phyloP scores from a whole-genome alignment of 2,329 filamentous ascomycete genomes.

The Scolecobasidium constrictum region DNA sequence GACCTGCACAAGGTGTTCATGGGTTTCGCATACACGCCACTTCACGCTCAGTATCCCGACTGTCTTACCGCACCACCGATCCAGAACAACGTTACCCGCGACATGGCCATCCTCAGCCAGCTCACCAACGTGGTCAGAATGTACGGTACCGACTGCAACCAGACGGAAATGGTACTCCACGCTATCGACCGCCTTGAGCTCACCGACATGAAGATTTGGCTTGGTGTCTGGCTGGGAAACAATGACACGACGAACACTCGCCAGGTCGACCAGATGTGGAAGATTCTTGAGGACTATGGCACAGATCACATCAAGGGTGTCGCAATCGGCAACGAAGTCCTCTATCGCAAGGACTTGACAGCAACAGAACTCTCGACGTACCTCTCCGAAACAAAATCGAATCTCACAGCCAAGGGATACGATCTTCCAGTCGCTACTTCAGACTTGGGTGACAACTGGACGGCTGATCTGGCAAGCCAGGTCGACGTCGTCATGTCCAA shows the following conservation, averaged over 20 bases:
- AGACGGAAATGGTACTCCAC: slow-evolving; percentile 86
- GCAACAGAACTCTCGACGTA: slow-evolving; percentile 50
- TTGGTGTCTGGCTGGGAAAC: slow-evolving; percentile 84
- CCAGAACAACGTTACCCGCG: slow-evolving; percentile 89
- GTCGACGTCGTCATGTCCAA: slow-evolving; percentile 94
- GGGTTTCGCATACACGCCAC: slow-evolving; percentile 88
- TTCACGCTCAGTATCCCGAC: slow-evolving; percentile 81
- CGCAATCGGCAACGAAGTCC: slow-evolving; percentile 53
- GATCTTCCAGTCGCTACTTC: slow-evolving; percentile 73
- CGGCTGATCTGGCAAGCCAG: slow-evolving; percentile 50
- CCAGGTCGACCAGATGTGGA: slow-evolving; percentile 75
- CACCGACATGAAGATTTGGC: slow-evolving; percentile 75
- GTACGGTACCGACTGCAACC: slow-evolving; percentile 95
- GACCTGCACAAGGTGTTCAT: slow-evolving; percentile 88
- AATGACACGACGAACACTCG: slow-evolving; percentile 76
- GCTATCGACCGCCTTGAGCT: slow-evolving; percentile 66
- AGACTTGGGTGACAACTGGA: slow-evolving; percentile 86
- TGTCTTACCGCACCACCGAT: slow-evolving; percentile 68
- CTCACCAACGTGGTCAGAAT: slow-evolving; percentile 79
- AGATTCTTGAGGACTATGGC: slow-evolving; percentile 61
- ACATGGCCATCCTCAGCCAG: slow-evolving; percentile 81
- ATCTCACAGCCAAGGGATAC: slow-evolving; percentile 57
- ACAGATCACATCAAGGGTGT: slow-evolving; percentile 48
- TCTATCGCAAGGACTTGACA: slow-evolving; percentile 56
- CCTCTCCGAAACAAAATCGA: slow-evolving; percentile 57